phyloP scores from a whole-genome alignment of 164 flowering plant genomes.

The Aristolochia contorta region DNA sequence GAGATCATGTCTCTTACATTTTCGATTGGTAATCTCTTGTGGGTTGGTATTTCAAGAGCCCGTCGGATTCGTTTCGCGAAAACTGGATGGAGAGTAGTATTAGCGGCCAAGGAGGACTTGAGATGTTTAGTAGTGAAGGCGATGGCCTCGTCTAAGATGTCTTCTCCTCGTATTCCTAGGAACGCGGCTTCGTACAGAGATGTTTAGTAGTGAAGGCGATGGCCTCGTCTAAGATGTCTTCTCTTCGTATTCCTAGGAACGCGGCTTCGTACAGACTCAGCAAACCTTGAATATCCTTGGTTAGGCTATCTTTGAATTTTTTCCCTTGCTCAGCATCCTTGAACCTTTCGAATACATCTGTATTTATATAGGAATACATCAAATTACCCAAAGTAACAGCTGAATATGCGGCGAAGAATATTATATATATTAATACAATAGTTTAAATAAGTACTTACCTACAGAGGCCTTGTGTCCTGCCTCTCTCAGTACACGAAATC shows the following conservation, averaged over 20 bases:
- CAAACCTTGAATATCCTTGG: neutral
- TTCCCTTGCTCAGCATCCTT: neutral
- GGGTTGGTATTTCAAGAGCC: constrained; percentile 12
- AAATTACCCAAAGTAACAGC: no score
- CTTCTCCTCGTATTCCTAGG: constrained; percentile 15
- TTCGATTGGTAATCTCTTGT: constrained; percentile 8
- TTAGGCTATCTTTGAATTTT: constrained; percentile 1
- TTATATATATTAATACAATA: no score
- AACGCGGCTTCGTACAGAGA: constrained; percentile 25
- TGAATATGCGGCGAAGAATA: no score
- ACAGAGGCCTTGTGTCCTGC: no score
- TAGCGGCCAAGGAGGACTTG: neutral
- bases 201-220: no score
- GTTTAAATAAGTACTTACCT: neutral
- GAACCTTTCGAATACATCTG: constrained; percentile 6
- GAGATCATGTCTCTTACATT: constrained; percentile 13
- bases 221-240: no score
- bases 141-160: constrained; percentile 17
- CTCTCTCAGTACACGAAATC: no score
- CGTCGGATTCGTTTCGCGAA: constrained; percentile 1
- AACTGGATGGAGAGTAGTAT: neutral
- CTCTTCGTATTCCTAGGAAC: no score
- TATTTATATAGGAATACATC: no score
- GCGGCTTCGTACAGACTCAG: no score
- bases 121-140: constrained; percentile 12